Base-by-base conservation (phyloP, 306 rosid species). In the Castanea crenata region DNA sequence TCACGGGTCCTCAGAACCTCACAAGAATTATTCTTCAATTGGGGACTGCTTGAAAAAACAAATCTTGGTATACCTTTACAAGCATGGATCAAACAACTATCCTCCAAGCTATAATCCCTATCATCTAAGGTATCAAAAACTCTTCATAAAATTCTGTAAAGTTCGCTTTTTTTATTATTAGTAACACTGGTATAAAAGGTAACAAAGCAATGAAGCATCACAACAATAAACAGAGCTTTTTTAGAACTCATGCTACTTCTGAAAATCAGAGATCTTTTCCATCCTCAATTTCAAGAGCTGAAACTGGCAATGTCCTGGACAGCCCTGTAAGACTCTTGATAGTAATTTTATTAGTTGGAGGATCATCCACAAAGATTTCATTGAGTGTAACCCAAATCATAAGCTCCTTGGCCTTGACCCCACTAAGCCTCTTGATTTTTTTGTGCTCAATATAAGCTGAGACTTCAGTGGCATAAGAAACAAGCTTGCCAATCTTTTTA, bases 331-430 rank as follows among this genome's bases (percentile, higher is more conserved):
- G 91, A 0, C 88, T 79, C 78, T 91, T 85, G 73, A 95, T 91
- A 1, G 92, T 91, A 71, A 95, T 93, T 64, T 93, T 95, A 0
- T 93, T 91, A 0, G 88, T 86, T 18, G 98, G 87, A 2, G 98
- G 94, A 27, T 90, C 88, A 76, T 93, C 96, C 18, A 87, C 34
- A 35, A 19, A 93, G 52, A 95, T 93, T 4, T 95, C 99, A 71
- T 85, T 58, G 0, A 95, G 85, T 0, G 92, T 2, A 5, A 95
- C 65, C 99, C 99, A 95, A n/a, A 95, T 1, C 81, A 93, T 41
- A 12, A 95, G 85, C 97, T 93, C 99, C 83, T 95, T 95, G 6
- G 93, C 82, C 82, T 90, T 89, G 14, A 95, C 99, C 5, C 99
- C 99, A 0, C 69, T 90, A 2, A 95, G 91, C 78, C 93, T 95